Conservation (phyloP, 441 rosid genomes). For the Bruguiera hainesii region DNA sequence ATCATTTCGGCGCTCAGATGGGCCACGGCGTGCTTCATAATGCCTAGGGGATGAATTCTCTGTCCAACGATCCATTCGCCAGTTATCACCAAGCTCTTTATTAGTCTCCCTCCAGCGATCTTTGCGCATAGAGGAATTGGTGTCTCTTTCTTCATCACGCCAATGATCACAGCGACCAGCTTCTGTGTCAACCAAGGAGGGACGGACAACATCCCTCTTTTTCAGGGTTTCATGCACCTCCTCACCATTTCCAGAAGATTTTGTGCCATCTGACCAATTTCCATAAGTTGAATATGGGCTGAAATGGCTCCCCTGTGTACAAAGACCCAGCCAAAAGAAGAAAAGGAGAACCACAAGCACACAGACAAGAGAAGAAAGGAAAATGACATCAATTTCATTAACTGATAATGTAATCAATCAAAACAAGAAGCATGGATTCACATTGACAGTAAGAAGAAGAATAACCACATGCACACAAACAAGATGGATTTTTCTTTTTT, state of each 20-base stretch:
- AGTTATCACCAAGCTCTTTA: conserved; percentile 64
- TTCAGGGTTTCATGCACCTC: conserved; percentile 58
- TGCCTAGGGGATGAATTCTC: conserved; percentile 62
- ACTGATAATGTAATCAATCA: too few relatives aligned
- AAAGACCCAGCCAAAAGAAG: background rate
- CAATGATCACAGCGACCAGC: conserved; percentile 81
- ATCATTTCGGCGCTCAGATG: conserved; percentile 82
- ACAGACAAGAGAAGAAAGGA: background rate
- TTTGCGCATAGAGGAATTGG: conserved; percentile 56
- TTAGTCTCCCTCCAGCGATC: conserved; percentile 91
- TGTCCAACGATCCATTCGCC: conserved; percentile 65
- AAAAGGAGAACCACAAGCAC: conserved; percentile 1
- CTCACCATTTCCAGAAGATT: conserved; percentile 53
- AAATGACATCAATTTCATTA: too few relatives aligned
- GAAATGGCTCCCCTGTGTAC: conserved; percentile 55
- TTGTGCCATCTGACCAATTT: conserved; percentile 42
- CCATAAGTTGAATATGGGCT: conserved; percentile 36
- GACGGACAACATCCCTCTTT: conserved; percentile 85
- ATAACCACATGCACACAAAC: too few relatives aligned
- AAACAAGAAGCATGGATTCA: too few relatives aligned
- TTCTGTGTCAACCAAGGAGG: conserved; percentile 84
- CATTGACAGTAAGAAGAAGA: too few relatives aligned
- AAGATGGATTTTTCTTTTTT: too few relatives aligned
- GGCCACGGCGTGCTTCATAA: conserved; percentile 70
- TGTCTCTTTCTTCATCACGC: conserved; percentile 99